A percentile compares a stretch with the other conserved stretches of the same genome.
Conservation (phyloP, 345 rosid species). For the Nephelium lappaceum region DNA sequence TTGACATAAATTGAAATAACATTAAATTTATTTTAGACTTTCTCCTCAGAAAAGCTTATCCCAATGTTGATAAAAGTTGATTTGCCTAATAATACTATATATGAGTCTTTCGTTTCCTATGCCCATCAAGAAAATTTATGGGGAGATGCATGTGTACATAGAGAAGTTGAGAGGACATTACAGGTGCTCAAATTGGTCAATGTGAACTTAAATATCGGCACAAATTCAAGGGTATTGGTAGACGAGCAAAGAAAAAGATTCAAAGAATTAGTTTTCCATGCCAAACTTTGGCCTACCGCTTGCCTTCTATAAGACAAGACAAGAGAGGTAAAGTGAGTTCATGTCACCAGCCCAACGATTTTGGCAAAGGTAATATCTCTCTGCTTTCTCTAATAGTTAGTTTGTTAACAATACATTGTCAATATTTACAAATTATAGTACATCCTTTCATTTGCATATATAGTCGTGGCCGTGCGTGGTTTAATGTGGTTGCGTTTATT, state of each 20-base stretch:
- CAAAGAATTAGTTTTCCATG: neutral
- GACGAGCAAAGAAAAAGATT: neutral
- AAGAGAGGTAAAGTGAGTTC: too few relatives aligned
- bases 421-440: too few relatives aligned
- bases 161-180: neutral
- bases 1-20: too few relatives aligned
- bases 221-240: neutral
- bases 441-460: neutral
- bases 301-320: too few relatives aligned
- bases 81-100: neutral
- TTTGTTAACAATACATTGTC: neutral
- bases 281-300: neutral
- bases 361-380: neutral
- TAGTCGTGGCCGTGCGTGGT: conserved; percentile 6
- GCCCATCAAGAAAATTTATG: conserved; percentile 5
- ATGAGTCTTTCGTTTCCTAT: neutral
- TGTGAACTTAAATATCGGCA: neutral
- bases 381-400: neutral
- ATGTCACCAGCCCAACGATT: too few relatives aligned
- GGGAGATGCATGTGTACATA: neutral
- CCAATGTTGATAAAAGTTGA: neutral
- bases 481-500: neutral
- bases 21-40: too few relatives aligned
- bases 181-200: neutral
- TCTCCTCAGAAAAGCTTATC: neutral